Conservation (phyloP, 805 yeast species). For the Saccharomycopsis sp. region DNA sequence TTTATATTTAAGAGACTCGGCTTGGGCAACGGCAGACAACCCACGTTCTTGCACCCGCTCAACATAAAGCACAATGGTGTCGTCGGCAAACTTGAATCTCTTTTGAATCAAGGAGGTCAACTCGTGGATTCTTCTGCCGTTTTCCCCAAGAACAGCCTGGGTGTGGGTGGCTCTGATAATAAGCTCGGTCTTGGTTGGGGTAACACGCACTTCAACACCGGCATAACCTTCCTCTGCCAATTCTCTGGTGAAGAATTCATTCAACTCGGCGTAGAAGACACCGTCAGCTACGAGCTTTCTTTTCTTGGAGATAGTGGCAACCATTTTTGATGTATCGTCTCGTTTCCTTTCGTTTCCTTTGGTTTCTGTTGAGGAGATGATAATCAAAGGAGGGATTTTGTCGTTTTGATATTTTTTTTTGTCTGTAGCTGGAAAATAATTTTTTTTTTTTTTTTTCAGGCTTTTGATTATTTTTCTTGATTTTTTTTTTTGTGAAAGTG, state of each 20-base stretch:
- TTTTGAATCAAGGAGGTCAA: constrained; percentile 94
- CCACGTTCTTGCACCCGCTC: constrained; percentile 99
- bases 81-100: constrained; percentile 96
- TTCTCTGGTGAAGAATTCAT: constrained; percentile 99
- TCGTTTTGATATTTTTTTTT: too few relatives aligned
- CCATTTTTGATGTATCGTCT: constrained; percentile 27
- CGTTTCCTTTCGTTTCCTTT: background rate
- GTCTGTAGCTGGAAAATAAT: background rate
- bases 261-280: constrained; percentile 99
- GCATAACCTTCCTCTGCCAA: constrained; percentile 99
- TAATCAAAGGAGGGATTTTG: too few relatives aligned
- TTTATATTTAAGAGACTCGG: constrained; percentile 98
- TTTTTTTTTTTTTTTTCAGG: background rate
- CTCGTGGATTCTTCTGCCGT: constrained; percentile 99
- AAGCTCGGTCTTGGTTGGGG: constrained; percentile 96
- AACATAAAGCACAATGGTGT: constrained; percentile 89
- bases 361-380: background rate
- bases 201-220: constrained; percentile 98
- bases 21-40: constrained; percentile 98
- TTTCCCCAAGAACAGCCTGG: constrained; percentile 97
- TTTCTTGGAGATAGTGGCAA: constrained; percentile 77
- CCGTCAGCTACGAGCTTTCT: constrained; percentile 99
- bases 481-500: too few relatives aligned
- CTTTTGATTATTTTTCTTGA: too few relatives aligned
- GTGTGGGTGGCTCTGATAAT: constrained; percentile 99